Percentiles rank a stretch among this genome's conserved stretches.
Evolutionary conservation across 805 yeast genomes (phyloP).

Genomic region (Brettanomyces anomalus): DNA sequence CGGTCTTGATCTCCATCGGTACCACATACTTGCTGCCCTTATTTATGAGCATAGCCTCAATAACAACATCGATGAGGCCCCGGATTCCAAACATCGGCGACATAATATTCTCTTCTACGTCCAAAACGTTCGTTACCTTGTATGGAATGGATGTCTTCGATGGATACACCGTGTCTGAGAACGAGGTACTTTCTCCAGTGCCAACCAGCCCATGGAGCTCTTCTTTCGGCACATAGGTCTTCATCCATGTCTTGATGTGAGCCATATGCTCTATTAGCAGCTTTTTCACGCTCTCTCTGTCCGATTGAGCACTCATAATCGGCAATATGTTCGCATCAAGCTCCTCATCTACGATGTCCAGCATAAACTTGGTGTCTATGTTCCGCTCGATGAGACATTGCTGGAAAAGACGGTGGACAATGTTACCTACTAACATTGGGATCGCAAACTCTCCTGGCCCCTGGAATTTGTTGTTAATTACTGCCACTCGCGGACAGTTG

Average conservation of each 20-base stretch:
- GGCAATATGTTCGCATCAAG: slow-evolving; percentile 23
- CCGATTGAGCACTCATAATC: slow-evolving; percentile 48
- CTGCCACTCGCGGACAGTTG: slow-evolving; percentile 63
- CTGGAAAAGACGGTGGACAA: slow-evolving; percentile 73
- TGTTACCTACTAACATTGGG: slow-evolving; percentile 72
- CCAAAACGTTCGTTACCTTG: slow-evolving; percentile 57
- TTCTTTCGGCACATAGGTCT: slow-evolving; percentile 27
- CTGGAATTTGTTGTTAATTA: slow-evolving; percentile 45
- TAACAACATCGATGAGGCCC: slow-evolving; percentile 85
- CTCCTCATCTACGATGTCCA: slow-evolving; percentile 21
- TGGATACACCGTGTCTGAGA: background rate
- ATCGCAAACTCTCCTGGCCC: slow-evolving; percentile 56
- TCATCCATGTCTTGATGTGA: slow-evolving; percentile 46
- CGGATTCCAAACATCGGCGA: slow-evolving; percentile 84
- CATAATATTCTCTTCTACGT: slow-evolving; percentile 86
- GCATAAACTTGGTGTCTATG: slow-evolving; percentile 32
- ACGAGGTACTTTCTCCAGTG: background rate
- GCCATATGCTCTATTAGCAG: slow-evolving; percentile 40
- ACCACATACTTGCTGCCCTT: slow-evolving; percentile 43
- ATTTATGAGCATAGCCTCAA: slow-evolving; percentile 40
- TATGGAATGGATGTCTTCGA: slow-evolving; percentile 17
- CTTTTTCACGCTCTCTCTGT: slow-evolving; percentile 32
- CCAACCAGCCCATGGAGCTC: background rate
- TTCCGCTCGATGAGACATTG: slow-evolving; percentile 34
- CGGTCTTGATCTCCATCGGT: slow-evolving; percentile 90